phyloP scores from a whole-genome alignment of 768 basidiomycete genomes.

The Boletus edulis region DNA sequence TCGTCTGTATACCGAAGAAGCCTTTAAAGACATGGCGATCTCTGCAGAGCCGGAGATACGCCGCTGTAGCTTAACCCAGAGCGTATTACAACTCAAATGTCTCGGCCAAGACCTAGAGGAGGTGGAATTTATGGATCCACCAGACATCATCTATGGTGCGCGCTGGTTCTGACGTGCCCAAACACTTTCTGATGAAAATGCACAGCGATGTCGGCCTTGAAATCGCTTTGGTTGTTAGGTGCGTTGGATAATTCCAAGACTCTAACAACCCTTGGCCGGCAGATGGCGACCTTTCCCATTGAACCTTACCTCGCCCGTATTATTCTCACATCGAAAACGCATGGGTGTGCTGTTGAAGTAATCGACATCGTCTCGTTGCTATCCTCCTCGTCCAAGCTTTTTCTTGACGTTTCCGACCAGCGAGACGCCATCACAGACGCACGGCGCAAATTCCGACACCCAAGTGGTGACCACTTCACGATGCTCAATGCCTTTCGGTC shows the following conservation, averaged over 20 bases:
- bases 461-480: slow-evolving; percentile 89
- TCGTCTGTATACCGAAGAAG: slow-evolving; percentile 85
- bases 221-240: slow-evolving; percentile 73
- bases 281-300: slow-evolving; percentile 92
- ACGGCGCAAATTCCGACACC: slow-evolving; percentile 75
- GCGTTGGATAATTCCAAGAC: slow-evolving; percentile 66
- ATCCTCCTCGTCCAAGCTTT: slow-evolving; percentile 77
- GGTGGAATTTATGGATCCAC: slow-evolving; percentile 87
- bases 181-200: not conserved
- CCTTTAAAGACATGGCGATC: slow-evolving; percentile 62
- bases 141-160: slow-evolving; percentile 72
- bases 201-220: slow-evolving; percentile 59
- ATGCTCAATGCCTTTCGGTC: slow-evolving; percentile 81
- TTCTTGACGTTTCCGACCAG: slow-evolving; percentile 71
- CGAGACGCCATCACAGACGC: slow-evolving; percentile 71
- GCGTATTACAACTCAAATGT: slow-evolving; percentile 82
- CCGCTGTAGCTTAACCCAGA: slow-evolving; percentile 80
- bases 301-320: slow-evolving; percentile 81
- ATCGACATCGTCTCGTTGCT: slow-evolving; percentile 84
- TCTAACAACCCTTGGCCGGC: slow-evolving; percentile 71
- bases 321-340: slow-evolving; percentile 71
- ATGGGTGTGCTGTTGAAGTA: slow-evolving; percentile 74
- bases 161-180: not conserved
- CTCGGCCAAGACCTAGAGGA: slow-evolving; percentile 77
- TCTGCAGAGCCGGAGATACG: slow-evolving; percentile 88